These are phyloP conservation scores for Flaveria robusta DNA, from an alignment of 129 eudicot genomes.

Conservation along the genomic window DNA sequence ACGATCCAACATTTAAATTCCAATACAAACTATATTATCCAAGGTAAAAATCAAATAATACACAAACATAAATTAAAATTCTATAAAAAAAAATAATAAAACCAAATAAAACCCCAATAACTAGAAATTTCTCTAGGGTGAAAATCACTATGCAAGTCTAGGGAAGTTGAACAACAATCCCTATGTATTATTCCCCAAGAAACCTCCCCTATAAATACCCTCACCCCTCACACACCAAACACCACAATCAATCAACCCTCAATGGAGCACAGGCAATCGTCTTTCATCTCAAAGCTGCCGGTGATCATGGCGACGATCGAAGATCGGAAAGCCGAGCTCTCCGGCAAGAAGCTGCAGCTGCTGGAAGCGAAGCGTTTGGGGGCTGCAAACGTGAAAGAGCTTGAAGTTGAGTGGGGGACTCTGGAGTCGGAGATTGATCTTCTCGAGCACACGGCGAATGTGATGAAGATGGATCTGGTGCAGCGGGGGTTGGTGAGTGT, in stretches of 20 bases:
- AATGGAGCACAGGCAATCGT: background rate
- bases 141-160: background rate
- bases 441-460: constrained; percentile 33
- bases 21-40: no score
- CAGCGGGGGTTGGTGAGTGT: background rate
- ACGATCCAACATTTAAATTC: no score
- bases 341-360: background rate
- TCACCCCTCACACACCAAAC: background rate
- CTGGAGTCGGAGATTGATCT: constrained; percentile 32
- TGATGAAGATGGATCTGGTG: constrained; percentile 20
- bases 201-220: background rate
- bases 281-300: constrained; percentile 10
- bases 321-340: constrained; percentile 7
- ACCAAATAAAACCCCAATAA: no score
- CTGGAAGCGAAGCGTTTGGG: constrained; percentile 22
- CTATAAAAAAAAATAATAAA: no score
- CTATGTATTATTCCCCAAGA: constrained; percentile 17
- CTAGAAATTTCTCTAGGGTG: background rate
- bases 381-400: background rate
- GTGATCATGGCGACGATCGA: constrained; percentile 3
- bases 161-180: constrained; percentile 5
- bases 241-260: background rate
- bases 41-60: background rate
- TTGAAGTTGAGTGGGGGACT: constrained; percentile 26
- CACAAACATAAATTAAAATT: no score